phyloP scores from a whole-genome alignment of 2,329 filamentous ascomycete species.

The Colletotrichum siamense region DNA sequence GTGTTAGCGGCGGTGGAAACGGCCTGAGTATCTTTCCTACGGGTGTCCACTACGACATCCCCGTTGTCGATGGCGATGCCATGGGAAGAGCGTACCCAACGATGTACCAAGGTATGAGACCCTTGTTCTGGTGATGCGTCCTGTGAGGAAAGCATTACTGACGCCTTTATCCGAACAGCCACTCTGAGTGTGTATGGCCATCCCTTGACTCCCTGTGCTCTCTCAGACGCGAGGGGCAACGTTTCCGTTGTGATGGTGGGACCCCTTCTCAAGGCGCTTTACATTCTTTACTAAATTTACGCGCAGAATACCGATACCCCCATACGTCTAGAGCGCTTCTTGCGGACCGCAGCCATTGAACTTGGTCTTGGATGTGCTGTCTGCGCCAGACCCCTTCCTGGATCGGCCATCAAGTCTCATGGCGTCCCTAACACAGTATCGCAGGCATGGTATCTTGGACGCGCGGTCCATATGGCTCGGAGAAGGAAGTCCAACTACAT shows the following conservation, averaged over 20 bases:
- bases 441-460: constrained; percentile 38
- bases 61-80: constrained; percentile 40
- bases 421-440: constrained; percentile 38
- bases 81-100: constrained; percentile 46
- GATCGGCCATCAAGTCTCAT: constrained; percentile 35
- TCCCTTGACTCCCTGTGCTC: constrained; percentile 38
- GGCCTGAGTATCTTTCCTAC: constrained; percentile 40
- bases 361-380: constrained; percentile 43
- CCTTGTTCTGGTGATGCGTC: constrained; percentile 24
- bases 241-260: constrained; percentile 28
- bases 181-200: constrained; percentile 44
- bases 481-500: constrained; percentile 31
- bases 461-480: constrained; percentile 34
- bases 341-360: constrained; percentile 41
- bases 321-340: constrained; percentile 37
- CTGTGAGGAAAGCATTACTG: constrained; percentile 30
- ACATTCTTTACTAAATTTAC: not conserved
- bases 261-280: not conserved
- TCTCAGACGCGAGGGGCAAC: constrained; percentile 31
- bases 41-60: constrained; percentile 38
- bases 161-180: constrained; percentile 23
- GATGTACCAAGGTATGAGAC: constrained; percentile 28
- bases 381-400: constrained; percentile 37
- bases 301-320: constrained; percentile 37
- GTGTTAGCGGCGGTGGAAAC: constrained; percentile 47